Evolutionary conservation across 148 eudicot genomes (phyloP).

Genomic region (Vaccinium macrocarpon): DNA sequence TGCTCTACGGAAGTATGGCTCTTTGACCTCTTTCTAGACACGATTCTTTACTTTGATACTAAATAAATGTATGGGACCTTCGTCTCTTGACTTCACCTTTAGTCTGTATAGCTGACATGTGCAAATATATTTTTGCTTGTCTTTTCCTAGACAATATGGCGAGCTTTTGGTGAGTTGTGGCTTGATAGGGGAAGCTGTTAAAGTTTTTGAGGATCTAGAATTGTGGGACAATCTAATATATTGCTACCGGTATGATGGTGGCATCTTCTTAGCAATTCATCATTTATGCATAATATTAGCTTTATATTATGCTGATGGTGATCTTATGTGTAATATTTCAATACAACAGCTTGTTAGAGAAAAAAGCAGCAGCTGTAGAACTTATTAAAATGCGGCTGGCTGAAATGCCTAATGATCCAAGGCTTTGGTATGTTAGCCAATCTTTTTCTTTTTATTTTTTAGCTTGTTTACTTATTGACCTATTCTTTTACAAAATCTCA

Average conservation of each 20-base stretch:
- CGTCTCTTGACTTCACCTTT: neutral
- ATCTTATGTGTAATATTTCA: conserved; percentile 2
- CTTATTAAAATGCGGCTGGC: conserved; percentile 66
- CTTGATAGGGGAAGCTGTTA: conserved; percentile 85
- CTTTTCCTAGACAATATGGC: conserved; percentile 66
- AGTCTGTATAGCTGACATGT: neutral
- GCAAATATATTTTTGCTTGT: neutral
- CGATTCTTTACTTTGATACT: neutral
- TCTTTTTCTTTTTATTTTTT: neutral
- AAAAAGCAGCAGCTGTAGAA: conserved; percentile 89
- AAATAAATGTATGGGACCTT: neutral
- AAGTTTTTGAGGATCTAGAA: conserved; percentile 83
- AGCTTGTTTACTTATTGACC: neutral
- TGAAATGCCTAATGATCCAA: conserved; percentile 72
- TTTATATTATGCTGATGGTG: neutral
- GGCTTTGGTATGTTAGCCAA: conserved; percentile 62
- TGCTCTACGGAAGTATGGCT: conserved; percentile 65
- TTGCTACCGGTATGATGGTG: conserved; percentile 64
- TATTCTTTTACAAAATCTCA: neutral
- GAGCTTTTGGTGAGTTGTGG: conserved; percentile 85
- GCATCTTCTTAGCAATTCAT: neutral
- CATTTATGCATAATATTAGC: neutral
- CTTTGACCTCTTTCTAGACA: conserved; percentile 13
- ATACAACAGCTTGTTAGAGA: conserved; percentile 55
- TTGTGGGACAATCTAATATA: conserved; percentile 91